Percentiles rank a stretch among this genome's conserved stretches.
phyloP scores from a whole-genome alignment of 306 rosid genomes.

The Lithocarpus polystachyus region DNA sequence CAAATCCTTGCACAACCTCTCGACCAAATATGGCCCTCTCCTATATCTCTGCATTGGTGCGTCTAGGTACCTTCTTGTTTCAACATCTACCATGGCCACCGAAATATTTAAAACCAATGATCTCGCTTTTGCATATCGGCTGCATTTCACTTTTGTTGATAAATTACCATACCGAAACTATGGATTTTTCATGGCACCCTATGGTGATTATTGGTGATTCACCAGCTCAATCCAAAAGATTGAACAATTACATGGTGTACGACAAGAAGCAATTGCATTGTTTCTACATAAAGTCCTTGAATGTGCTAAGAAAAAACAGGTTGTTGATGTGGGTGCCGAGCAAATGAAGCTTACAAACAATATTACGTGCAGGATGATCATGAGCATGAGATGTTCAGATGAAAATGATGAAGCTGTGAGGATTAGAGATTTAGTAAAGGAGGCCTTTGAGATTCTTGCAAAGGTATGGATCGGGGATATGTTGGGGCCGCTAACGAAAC shows the following conservation, averaged over 20 bases:
- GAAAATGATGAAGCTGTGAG: conserved; percentile 34
- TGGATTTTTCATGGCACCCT: conserved; percentile 44
- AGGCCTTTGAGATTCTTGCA: conserved; percentile 29
- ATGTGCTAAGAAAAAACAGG: background rate
- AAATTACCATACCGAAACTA: conserved; percentile 30
- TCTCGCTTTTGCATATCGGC: conserved; percentile 34
- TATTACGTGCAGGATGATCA: conserved; percentile 45
- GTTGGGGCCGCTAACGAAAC: conserved; percentile 27
- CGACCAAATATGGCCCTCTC: conserved; percentile 40
- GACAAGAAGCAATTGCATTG: background rate
- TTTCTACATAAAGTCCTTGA: conserved; percentile 17
- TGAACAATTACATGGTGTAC: background rate
- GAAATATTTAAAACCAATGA: conserved; percentile 45
- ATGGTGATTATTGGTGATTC: conserved; percentile 46
- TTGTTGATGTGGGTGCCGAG: conserved; percentile 38
- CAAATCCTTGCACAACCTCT: conserved; percentile 36
- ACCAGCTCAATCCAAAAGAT: conserved; percentile 29
- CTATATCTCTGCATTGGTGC: conserved; percentile 41
- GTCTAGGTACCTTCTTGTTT: conserved; percentile 29
- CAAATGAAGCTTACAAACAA: conserved; percentile 51
- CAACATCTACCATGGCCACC: conserved; percentile 32
- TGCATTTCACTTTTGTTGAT: conserved; percentile 37
- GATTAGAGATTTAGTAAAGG: conserved; percentile 37
- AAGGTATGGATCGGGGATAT: conserved; percentile 48
- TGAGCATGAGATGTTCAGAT: conserved; percentile 45